Conservation (phyloP, 2,329 filamentous ascomycete species). For the Neurospora sp. region DNA sequence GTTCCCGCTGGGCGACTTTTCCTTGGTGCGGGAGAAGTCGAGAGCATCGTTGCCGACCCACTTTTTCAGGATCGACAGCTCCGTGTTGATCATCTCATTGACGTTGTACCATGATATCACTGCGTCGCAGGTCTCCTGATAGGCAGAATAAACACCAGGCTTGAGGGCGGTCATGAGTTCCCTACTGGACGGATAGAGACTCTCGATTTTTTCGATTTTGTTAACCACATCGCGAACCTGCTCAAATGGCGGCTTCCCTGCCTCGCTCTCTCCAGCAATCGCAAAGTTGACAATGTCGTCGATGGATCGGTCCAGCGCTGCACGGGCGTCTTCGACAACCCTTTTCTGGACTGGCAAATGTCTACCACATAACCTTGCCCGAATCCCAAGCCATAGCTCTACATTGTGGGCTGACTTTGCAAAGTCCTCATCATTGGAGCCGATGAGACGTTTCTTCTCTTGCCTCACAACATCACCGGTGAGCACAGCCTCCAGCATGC, state of each 20-base stretch:
- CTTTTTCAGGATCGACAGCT: slow-evolving; percentile 79
- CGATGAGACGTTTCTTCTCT: slow-evolving; percentile 92
- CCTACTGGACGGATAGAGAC: slow-evolving; percentile 70
- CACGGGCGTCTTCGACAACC: slow-evolving; percentile 76
- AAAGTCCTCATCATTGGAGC: slow-evolving; percentile 51
- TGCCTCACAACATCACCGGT: slow-evolving; percentile 96
- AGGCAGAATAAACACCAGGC: slow-evolving; percentile 64
- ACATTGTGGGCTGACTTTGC: slow-evolving; percentile 60
- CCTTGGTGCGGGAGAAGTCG: slow-evolving; percentile 72
- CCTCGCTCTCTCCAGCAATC: slow-evolving; percentile 87
- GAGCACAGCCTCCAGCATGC: slow-evolving; percentile 90
- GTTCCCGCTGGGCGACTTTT: slow-evolving; percentile 56
- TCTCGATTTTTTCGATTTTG: slow-evolving; percentile 84
- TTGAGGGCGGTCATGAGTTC: slow-evolving; percentile 68
- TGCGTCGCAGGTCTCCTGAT: slow-evolving; percentile 74
- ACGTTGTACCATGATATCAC: slow-evolving; percentile 97
- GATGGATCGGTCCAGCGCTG: slow-evolving; percentile 60
- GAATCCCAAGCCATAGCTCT: slow-evolving; percentile 80
- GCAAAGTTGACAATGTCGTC: slow-evolving; percentile 89
- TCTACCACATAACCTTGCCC: slow-evolving; percentile 74
- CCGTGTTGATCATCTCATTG: slow-evolving; percentile 89
- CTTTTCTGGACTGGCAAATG: slow-evolving; percentile 76
- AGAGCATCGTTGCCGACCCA: slow-evolving; percentile 97
- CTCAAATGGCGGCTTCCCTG: slow-evolving; percentile 74
- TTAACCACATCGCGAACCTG: slow-evolving; percentile 84